Evolutionary conservation across 768 basidiomycete species (phyloP).

Genomic region (Lentinus brumalis): DNA sequence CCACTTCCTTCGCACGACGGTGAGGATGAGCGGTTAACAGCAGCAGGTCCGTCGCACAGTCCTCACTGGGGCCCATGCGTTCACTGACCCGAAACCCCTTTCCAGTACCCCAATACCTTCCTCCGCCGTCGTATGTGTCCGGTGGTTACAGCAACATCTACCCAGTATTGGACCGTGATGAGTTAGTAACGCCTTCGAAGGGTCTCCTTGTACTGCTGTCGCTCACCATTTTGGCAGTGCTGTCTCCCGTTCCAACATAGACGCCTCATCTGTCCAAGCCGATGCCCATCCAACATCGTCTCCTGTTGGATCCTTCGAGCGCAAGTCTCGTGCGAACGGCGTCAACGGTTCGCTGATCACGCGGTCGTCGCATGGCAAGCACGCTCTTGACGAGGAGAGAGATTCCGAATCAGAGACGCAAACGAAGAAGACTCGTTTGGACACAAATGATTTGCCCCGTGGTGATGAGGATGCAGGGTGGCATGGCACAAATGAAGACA

Average conservation of each 20-base stretch:
- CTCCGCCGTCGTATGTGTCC: not conserved
- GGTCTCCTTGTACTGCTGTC: not conserved
- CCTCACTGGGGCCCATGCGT: not conserved
- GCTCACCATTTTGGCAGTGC: not conserved
- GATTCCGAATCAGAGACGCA: constrained; percentile 37
- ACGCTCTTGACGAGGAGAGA: constrained; percentile 44
- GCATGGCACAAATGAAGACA: constrained; percentile 35
- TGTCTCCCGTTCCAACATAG: not conserved
- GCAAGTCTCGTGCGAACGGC: constrained; percentile 6
- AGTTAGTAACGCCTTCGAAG: not conserved
- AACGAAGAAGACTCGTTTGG: constrained; percentile 56
- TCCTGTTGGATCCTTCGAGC: not conserved
- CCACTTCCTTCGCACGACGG: not conserved
- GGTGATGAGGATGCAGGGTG: constrained; percentile 49
- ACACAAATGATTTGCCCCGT: constrained; percentile 48
- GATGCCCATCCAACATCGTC: not conserved
- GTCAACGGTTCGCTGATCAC: constrained; percentile 4
- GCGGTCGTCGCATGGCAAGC: constrained; percentile 21
- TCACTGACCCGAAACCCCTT: not conserved
- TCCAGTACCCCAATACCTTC: not conserved
- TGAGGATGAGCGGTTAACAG: not conserved
- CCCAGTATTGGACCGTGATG: not conserved
- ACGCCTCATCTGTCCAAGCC: not conserved
- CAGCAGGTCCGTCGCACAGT: not conserved
- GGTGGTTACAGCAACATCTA: not conserved